phyloP scores from a whole-genome alignment of 75 land plant genomes.

The Pseudotsuga menziesii region DNA sequence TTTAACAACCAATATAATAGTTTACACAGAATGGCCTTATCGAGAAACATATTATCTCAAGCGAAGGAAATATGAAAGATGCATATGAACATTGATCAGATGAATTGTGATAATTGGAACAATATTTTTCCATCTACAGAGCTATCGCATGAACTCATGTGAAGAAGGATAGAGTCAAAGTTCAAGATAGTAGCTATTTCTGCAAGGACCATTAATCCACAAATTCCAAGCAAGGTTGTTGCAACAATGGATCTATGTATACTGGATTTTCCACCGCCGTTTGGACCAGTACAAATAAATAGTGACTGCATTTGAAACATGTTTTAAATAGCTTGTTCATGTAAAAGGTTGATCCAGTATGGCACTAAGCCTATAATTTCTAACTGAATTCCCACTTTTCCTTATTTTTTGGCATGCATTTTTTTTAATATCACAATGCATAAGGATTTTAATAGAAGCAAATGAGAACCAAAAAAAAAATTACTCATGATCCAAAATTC shows the following conservation, averaged over 20 bases:
- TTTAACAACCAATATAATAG: neutral
- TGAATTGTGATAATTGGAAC: slow-evolving; percentile 65
- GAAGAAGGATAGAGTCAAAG: slow-evolving; percentile 87
- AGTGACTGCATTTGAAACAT: slow-evolving; percentile 73
- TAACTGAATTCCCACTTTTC: slow-evolving; percentile 21
- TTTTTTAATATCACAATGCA: neutral
- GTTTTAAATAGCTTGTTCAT: slow-evolving; percentile 59
- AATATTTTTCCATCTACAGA: slow-evolving; percentile 98
- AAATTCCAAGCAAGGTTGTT: slow-evolving; percentile 84
- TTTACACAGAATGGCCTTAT: neutral
- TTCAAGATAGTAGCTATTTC: slow-evolving; percentile 67
- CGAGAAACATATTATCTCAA: neutral
- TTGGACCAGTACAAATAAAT: slow-evolving; percentile 90
- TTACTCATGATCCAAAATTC: neutral
- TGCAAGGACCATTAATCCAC: slow-evolving; percentile 97
- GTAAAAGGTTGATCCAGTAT: slow-evolving; percentile 76
- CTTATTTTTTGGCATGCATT: slow-evolving; percentile 12
- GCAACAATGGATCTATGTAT: slow-evolving; percentile 92
- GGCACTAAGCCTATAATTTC: slow-evolving; percentile 64
- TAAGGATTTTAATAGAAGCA: neutral
- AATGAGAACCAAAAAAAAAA: neutral
- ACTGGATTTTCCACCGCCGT: slow-evolving; percentile 99
- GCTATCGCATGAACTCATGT: slow-evolving; percentile 91
- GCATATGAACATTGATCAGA: neutral
- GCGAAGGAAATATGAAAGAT: neutral